A percentile compares a stretch with the other conserved stretches of the same genome.
These are phyloP conservation scores for Arthrinium phaeospermum DNA, from an alignment of 2,329 filamentous ascomycete species.

Conservation along the genomic window DNA sequence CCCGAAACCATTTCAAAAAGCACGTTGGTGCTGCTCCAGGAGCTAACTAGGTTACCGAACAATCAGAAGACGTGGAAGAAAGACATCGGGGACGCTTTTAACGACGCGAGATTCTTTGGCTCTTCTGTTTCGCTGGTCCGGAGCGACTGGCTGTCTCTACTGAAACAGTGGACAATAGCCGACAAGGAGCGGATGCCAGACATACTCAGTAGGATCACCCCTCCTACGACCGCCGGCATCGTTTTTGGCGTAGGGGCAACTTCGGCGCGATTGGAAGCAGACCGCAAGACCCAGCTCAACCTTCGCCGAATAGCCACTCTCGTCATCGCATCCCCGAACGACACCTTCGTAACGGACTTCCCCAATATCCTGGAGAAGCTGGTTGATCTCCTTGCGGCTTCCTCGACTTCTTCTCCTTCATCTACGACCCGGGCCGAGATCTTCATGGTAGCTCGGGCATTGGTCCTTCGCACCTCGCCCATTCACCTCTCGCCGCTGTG, in stretches of 20 bases:
- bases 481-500: constrained; percentile 84
- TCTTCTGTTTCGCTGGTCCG: constrained; percentile 69
- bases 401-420: constrained; percentile 87
- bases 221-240: constrained; percentile 91
- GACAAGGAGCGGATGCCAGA: constrained; percentile 92
- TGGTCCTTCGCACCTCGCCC: constrained; percentile 79
- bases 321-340: constrained; percentile 75
- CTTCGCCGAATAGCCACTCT: constrained; percentile 82
- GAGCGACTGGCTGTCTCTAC: constrained; percentile 79
- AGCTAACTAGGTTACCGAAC: constrained; percentile 77
- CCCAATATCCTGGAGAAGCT: constrained; percentile 79
- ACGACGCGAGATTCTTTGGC: constrained; percentile 85
- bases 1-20: constrained; percentile 80
- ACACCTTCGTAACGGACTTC: constrained; percentile 81
- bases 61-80: constrained; percentile 92
- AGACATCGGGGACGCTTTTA: constrained; percentile 90
- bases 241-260: constrained; percentile 98
- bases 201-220: constrained; percentile 75
- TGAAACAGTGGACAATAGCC: constrained; percentile 81
- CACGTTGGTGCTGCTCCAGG: constrained; percentile 74
- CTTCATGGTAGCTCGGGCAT: constrained; percentile 83
- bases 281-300: constrained; percentile 89
- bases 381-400: constrained; percentile 84
- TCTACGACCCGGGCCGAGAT: constrained; percentile 88
- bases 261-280: constrained; percentile 91